These are phyloP conservation scores for Clonostachys solani DNA, from an alignment of 2,329 filamentous ascomycete genomes.

Conservation along the genomic window DNA sequence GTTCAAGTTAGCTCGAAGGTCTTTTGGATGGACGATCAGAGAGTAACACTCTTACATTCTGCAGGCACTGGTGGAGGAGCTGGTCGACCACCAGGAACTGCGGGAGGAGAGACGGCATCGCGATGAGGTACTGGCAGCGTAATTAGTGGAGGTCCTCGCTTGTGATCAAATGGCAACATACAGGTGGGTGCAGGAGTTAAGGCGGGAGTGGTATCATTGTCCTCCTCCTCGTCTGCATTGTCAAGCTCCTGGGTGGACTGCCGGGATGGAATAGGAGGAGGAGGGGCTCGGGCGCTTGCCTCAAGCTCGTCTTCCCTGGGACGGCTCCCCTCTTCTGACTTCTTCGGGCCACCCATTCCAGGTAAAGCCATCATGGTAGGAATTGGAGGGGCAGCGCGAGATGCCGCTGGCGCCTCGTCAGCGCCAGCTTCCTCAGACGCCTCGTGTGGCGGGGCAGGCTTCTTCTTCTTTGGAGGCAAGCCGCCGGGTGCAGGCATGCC, in stretches of 20 bases:
- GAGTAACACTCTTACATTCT: conserved; percentile 42
- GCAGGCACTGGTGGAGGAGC: conserved; percentile 53
- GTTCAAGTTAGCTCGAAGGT: conserved; percentile 34
- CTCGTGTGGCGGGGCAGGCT: conserved; percentile 35
- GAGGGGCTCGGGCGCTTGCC: conserved; percentile 13
- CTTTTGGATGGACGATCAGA: not conserved
- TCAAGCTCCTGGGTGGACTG: not conserved
- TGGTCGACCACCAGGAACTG: conserved; percentile 45
- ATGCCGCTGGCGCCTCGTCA: conserved; percentile 35
- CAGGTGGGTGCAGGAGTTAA: conserved; percentile 12
- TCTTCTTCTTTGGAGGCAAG: conserved; percentile 52
- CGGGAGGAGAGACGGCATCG: conserved; percentile 31
- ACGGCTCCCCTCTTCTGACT: conserved; percentile 34
- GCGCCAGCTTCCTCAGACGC: conserved; percentile 33
- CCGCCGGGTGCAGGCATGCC: conserved; percentile 64
- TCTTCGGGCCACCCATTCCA: conserved; percentile 61
- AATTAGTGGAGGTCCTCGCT: not conserved
- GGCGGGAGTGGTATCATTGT: conserved; percentile 26
- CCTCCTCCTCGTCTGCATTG: conserved; percentile 20
- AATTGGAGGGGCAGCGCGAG: conserved; percentile 45
- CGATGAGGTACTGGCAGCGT: not conserved
- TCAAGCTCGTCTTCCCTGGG: conserved; percentile 23
- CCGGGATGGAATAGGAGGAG: conserved; percentile 20
- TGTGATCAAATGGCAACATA: conserved; percentile 4
- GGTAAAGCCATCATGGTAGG: conserved; percentile 64